Evolutionary conservation across 257 asterid genomes (phyloP).

Genomic region (Solanum commersonii): DNA sequence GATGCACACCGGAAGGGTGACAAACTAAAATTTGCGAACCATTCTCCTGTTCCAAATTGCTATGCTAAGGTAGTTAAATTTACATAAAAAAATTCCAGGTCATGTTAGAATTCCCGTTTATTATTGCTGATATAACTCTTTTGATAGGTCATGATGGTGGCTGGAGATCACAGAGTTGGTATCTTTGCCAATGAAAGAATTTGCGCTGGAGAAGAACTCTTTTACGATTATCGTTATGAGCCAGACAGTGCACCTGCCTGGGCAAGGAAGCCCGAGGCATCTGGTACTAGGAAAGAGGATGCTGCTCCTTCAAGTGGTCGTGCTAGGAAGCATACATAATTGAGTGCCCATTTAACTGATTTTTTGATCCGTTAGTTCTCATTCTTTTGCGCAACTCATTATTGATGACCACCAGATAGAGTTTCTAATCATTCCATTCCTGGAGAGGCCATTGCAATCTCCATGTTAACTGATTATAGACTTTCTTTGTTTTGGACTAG

Average conservation of each 20-base stretch:
- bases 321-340: constrained; percentile 37
- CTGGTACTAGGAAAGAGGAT: constrained; percentile 41
- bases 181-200: constrained; percentile 85
- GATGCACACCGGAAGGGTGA: constrained; percentile 96
- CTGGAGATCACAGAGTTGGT: constrained; percentile 95
- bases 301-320: constrained; percentile 30
- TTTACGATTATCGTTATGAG: constrained; percentile 85
- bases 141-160: constrained; percentile 87
- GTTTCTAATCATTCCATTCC: background rate
- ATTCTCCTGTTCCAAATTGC: constrained; percentile 95
- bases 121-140: background rate
- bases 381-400: constrained; percentile 5
- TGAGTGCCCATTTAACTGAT: background rate
- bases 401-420: background rate
- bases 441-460: constrained; percentile 1
- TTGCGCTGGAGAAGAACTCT: constrained; percentile 83
- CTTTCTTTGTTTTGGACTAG: background rate
- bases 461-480: background rate
- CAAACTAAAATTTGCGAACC: constrained; percentile 94
- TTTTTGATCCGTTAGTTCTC: background rate
- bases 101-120: background rate
- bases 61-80: constrained; percentile 59
- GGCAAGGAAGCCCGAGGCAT: constrained; percentile 80
- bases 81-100: background rate
- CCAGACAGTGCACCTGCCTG: constrained; percentile 92